Conservation (phyloP, 345 rosid genomes). For the Sonneratia alba region DNA sequence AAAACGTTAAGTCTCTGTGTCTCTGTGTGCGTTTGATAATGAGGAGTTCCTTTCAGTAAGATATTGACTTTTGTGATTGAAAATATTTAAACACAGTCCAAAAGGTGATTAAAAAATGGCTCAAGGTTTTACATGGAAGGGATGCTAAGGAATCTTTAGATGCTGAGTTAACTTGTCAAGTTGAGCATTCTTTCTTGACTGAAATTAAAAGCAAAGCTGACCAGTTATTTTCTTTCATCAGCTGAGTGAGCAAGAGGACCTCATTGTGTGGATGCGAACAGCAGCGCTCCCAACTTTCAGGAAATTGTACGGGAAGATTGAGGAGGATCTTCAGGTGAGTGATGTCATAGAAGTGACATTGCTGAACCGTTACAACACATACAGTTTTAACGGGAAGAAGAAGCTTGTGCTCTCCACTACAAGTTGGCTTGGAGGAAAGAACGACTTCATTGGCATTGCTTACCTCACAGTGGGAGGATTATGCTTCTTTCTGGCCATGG, state of each 20-base stretch:
- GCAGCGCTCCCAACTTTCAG: constrained; percentile 98
- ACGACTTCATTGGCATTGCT: constrained; percentile 93
- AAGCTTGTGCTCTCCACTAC: constrained; percentile 91
- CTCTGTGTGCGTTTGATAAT: too few relatives aligned
- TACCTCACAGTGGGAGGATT: constrained; percentile 84
- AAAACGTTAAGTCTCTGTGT: too few relatives aligned
- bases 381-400: constrained; percentile 92
- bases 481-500: constrained; percentile 76
- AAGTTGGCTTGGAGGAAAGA: constrained; percentile 98
- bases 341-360: constrained; percentile 45
- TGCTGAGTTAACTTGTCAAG: neutral
- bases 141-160: neutral
- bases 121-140: too few relatives aligned
- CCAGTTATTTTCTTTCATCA: constrained; percentile 11
- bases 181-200: too few relatives aligned
- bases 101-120: too few relatives aligned
- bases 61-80: too few relatives aligned
- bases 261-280: constrained; percentile 98
- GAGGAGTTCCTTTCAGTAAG: too few relatives aligned
- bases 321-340: constrained; percentile 50
- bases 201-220: too few relatives aligned
- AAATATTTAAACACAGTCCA: too few relatives aligned
- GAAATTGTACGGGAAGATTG: constrained; percentile 91
- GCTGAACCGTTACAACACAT: constrained; percentile 73
- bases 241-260: constrained; percentile 91